phyloP scores from a whole-genome alignment of 805 yeast genomes.

The Metschnikowia corniflorae region DNA sequence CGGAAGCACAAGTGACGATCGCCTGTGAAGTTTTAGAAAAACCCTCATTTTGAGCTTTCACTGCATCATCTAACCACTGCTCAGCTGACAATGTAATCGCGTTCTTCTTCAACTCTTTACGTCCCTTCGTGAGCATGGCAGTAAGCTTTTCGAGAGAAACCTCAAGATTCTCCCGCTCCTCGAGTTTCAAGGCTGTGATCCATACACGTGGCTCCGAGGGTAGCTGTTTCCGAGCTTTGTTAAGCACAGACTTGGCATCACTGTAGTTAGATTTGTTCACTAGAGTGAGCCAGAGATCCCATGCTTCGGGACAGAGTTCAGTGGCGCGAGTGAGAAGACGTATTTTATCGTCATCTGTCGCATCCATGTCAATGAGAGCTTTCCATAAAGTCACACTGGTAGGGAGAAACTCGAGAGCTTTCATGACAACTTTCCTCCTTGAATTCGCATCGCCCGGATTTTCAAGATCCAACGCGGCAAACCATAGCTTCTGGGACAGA shows the following conservation, averaged over 20 bases:
- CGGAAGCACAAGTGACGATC: slow-evolving; percentile 43
- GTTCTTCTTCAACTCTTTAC: slow-evolving; percentile 33
- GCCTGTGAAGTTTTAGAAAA: slow-evolving; percentile 50
- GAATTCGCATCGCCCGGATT: slow-evolving; percentile 41
- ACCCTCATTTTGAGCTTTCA: slow-evolving; percentile 46
- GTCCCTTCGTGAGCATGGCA: slow-evolving; percentile 48
- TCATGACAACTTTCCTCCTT: slow-evolving; percentile 58
- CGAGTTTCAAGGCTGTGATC: slow-evolving; percentile 67
- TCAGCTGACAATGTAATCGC: slow-evolving; percentile 24
- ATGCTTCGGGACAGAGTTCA: slow-evolving; percentile 60
- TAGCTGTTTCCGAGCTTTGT: slow-evolving; percentile 53
- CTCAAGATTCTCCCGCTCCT: slow-evolving; percentile 48
- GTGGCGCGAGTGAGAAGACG: slow-evolving; percentile 63
- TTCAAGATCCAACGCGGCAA: slow-evolving; percentile 66
- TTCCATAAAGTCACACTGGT: slow-evolving; percentile 63
- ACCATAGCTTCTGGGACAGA: slow-evolving; percentile 65
- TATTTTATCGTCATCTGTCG: slow-evolving; percentile 43
- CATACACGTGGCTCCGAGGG: slow-evolving; percentile 42
- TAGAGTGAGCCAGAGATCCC: slow-evolving; percentile 63
- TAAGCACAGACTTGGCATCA: slow-evolving; percentile 54
- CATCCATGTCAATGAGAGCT: slow-evolving; percentile 57
- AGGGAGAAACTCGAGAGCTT: slow-evolving; percentile 68
- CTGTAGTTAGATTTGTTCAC: slow-evolving; percentile 43
- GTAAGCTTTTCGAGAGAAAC: slow-evolving; percentile 44
- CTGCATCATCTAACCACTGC: slow-evolving; percentile 58